Evolutionary conservation across 805 yeast genomes (phyloP).

Genomic region (Ogataea salicorniae): DNA sequence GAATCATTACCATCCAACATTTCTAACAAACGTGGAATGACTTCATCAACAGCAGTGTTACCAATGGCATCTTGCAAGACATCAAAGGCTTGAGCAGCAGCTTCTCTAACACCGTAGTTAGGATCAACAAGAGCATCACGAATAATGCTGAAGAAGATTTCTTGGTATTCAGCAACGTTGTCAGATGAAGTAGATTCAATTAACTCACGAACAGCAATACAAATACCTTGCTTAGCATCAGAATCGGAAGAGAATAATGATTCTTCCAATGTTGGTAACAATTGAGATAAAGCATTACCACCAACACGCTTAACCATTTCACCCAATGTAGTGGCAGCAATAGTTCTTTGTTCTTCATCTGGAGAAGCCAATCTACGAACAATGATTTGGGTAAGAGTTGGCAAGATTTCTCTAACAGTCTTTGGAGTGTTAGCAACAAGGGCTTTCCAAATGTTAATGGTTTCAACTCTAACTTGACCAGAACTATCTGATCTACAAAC

Average conservation of each 20-base stretch:
- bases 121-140: slow-evolving; percentile 76
- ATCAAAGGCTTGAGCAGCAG: slow-evolving; percentile 91
- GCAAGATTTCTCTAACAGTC: slow-evolving; percentile 86
- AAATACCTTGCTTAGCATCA: slow-evolving; percentile 93
- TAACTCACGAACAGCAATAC: slow-evolving; percentile 86
- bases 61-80: slow-evolving; percentile 79
- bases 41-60: slow-evolving; percentile 78
- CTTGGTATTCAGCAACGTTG: slow-evolving; percentile 59
- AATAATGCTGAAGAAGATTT: slow-evolving; percentile 64
- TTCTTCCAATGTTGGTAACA: slow-evolving; percentile 78
- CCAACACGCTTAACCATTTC: slow-evolving; percentile 95
- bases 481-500: slow-evolving; percentile 91
- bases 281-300: slow-evolving; percentile 72
- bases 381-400: slow-evolving; percentile 73
- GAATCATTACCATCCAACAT: slow-evolving; percentile 52
- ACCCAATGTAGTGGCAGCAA: slow-evolving; percentile 91
- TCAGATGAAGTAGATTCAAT: slow-evolving; percentile 66
- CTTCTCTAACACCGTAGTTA: slow-evolving; percentile 69
- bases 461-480: slow-evolving; percentile 79
- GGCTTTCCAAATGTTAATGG: slow-evolving; percentile 95
- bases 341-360: slow-evolving; percentile 71
- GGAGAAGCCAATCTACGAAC: slow-evolving; percentile 80
- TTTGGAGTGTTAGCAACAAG: slow-evolving; percentile 93
- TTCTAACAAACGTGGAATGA: slow-evolving; percentile 75
- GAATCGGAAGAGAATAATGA: slow-evolving; percentile 57